A percentile compares a stretch with the other conserved stretches of the same genome.
Conservation (phyloP, 2,329 filamentous ascomycete genomes). For the Fusarium sterilihyphosum region DNA sequence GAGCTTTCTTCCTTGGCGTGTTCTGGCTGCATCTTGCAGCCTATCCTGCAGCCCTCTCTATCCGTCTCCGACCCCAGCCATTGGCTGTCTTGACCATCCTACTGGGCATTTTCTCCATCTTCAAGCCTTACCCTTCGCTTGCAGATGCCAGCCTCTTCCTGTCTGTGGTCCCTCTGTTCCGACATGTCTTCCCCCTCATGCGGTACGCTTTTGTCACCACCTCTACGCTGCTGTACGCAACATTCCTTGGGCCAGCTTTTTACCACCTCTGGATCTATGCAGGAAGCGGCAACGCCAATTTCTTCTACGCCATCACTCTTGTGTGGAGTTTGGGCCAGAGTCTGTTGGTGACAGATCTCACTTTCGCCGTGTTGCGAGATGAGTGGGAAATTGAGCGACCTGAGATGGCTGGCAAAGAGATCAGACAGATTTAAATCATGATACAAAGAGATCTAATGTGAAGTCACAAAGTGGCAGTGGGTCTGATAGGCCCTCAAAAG, state of each 20-base stretch:
- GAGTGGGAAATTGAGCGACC: slow-evolving; percentile 94
- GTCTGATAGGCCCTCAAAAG: neutral
- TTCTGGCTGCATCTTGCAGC: slow-evolving; percentile 96
- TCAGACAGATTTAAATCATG: slow-evolving; percentile 77
- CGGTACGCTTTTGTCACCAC: slow-evolving; percentile 90
- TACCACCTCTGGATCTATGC: slow-evolving; percentile 99
- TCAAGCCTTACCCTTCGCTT: slow-evolving; percentile 96
- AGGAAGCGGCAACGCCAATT: slow-evolving; percentile 97
- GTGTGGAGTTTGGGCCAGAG: slow-evolving; percentile 95
- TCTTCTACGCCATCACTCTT: slow-evolving; percentile 99
- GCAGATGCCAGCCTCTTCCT: slow-evolving; percentile 90
- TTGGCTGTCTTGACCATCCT: slow-evolving; percentile 86
- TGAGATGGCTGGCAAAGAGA: slow-evolving; percentile 88
- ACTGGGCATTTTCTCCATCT: slow-evolving; percentile 89
- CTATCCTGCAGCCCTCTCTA: slow-evolving; percentile 86
- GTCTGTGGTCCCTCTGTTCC: slow-evolving; percentile 82
- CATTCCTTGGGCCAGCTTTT: slow-evolving; percentile 90
- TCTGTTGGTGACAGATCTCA: slow-evolving; percentile 84
- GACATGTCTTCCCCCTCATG: slow-evolving; percentile 94
- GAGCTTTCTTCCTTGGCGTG: slow-evolving; percentile 95
- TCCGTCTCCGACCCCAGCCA: slow-evolving; percentile 86
- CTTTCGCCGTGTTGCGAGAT: slow-evolving; percentile 89
- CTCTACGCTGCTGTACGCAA: slow-evolving; percentile 85
- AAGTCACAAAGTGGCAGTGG: neutral
- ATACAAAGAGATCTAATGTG: slow-evolving; percentile 1